These are phyloP conservation scores for Decorospora gaudefroyi DNA, from an alignment of 2,329 filamentous ascomycete species.

Conservation along the genomic window DNA sequence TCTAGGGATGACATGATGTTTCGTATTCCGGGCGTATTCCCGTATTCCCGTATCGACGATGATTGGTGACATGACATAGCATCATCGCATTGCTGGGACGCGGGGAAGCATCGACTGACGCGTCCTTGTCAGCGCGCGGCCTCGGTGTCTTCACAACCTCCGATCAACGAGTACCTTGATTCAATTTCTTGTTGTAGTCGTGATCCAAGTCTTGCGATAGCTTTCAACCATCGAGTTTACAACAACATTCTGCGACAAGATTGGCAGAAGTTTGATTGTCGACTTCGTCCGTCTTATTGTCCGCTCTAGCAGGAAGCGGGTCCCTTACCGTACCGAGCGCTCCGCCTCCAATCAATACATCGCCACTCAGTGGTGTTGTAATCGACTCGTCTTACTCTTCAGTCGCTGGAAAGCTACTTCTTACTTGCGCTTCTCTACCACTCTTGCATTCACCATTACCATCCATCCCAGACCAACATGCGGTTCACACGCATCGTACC, in stretches of 20 bases:
- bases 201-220: not conserved
- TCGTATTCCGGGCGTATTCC: too few relatives aligned
- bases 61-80: constrained; percentile 6
- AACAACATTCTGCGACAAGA: too few relatives aligned
- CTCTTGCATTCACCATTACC: constrained; percentile 10
- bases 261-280: constrained; percentile 3
- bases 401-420: constrained; percentile 16
- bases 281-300: constrained; percentile 15
- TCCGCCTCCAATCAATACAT: constrained; percentile 17
- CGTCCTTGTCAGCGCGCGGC: constrained; percentile 17
- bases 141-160: not conserved
- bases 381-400: constrained; percentile 33
- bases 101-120: constrained; percentile 18
- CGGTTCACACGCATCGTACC: constrained; percentile 56
- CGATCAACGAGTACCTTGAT: not conserved
- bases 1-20: too few relatives aligned
- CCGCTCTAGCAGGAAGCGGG: constrained; percentile 6
- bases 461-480: constrained; percentile 47
- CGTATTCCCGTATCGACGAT: too few relatives aligned
- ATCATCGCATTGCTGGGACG: constrained; percentile 7
- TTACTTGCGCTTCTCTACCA: constrained; percentile 10
- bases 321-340: constrained; percentile 4
- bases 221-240: too few relatives aligned
- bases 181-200: too few relatives aligned
- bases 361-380: constrained; percentile 36